phyloP scores from a whole-genome alignment of 345 rosid genomes.

The Fremontodendron californicum region DNA sequence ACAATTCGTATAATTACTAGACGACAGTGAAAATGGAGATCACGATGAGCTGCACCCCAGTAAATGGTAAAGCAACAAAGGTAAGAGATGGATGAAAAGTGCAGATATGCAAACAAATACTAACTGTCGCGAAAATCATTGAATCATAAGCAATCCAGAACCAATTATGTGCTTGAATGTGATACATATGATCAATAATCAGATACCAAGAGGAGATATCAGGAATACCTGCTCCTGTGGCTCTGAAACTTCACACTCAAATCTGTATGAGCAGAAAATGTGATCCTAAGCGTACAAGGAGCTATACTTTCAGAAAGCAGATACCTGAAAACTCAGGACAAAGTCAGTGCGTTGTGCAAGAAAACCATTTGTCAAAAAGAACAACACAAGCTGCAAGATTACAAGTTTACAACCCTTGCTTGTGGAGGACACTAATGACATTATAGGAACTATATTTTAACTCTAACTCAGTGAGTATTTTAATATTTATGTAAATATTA shows the following conservation, averaged over 20 bases:
- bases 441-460: conserved; percentile 2
- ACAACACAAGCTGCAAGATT: not conserved
- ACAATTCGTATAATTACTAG: not conserved
- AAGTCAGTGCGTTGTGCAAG: conserved; percentile 7
- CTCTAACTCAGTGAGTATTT: not conserved
- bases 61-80: not conserved
- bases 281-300: conserved; percentile 80
- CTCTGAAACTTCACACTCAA: conserved; percentile 96
- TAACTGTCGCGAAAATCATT: not conserved
- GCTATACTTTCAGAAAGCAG: conserved; percentile 71
- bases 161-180: no score
- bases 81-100: not conserved
- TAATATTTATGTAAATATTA: no score
- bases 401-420: not conserved
- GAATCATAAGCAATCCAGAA: not conserved
- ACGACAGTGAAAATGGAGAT: not conserved
- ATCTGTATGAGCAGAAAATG: conserved; percentile 96
- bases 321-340: conserved; percentile 49
- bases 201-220: not conserved
- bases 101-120: not conserved
- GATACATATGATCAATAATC: not conserved
- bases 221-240: conserved; percentile 86
- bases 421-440: not conserved
- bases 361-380: not conserved
- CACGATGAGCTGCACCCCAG: not conserved